Conservation (phyloP, 208 protist species). For the Crithidia acanthocephali region DNA sequence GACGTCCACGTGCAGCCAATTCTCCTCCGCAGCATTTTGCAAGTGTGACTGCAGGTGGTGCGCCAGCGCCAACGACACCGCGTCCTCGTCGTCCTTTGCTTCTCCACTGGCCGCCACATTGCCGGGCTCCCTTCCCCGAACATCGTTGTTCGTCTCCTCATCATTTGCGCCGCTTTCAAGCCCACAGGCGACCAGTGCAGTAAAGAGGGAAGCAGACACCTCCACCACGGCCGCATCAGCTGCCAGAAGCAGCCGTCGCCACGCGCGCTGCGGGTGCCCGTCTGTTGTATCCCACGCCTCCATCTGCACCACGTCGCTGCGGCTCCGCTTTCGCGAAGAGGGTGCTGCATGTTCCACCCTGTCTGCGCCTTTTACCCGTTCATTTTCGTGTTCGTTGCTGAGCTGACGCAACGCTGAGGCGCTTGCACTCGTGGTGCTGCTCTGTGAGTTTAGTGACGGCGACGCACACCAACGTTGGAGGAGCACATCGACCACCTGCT, state of each 20-base stretch:
- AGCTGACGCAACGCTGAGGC: background rate
- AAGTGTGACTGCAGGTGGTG: background rate
- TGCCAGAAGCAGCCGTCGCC: conserved; percentile 29
- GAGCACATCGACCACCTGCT: conserved; percentile 4
- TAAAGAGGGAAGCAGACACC: conserved; percentile 4
- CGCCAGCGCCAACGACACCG: background rate
- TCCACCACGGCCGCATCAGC: conserved; percentile 23
- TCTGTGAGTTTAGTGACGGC: background rate
- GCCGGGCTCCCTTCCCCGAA: no score
- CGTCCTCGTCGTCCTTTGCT: background rate
- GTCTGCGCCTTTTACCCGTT: background rate
- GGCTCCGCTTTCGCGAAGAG: conserved; percentile 20
- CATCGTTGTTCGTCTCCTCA: background rate
- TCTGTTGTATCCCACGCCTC: conserved; percentile 20
- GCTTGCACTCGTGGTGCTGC: no score
- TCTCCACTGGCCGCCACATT: background rate
- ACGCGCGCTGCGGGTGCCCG: conserved; percentile 27
- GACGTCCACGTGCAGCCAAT: conserved; percentile 33
- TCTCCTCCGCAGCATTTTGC: background rate
- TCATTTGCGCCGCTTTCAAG: background rate
- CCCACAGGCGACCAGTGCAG: background rate
- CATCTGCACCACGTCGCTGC: background rate
- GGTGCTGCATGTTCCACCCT: background rate
- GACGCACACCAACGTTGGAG: background rate
- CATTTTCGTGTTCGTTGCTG: background rate